Conservation (phyloP, 768 basidiomycete species). For the Boletus rex-veris region DNA sequence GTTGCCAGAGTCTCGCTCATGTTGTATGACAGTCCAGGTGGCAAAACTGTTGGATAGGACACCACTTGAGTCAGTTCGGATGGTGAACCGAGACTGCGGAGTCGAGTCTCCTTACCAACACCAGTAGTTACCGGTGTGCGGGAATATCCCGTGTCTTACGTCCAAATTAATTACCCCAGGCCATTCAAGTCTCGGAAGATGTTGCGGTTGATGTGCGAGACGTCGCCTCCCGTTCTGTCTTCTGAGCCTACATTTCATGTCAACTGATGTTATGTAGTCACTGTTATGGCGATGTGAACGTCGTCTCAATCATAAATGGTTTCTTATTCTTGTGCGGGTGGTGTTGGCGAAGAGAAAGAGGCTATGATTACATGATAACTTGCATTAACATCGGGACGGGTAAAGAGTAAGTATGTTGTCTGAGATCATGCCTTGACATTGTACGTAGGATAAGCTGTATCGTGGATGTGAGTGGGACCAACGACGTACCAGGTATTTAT, state of each 20-base stretch:
- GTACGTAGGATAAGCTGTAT: conserved; percentile 2
- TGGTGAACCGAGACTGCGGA: conserved; percentile 3
- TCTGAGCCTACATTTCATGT: conserved; percentile 34
- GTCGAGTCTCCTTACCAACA: conserved; percentile 6
- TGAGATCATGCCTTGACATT: conserved; percentile 23
- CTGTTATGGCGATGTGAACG: too few species aligned
- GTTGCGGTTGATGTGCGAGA: neutral
- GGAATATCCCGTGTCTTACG: conserved; percentile 26
- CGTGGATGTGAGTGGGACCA: neutral
- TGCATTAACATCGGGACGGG: neutral
- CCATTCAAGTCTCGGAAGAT: conserved; percentile 29
- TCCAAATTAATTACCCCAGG: conserved; percentile 39
- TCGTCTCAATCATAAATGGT: neutral
- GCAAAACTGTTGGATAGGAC: conserved; percentile 10
- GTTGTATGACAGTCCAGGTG: conserved; percentile 8
- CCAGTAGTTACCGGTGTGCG: conserved; percentile 20
- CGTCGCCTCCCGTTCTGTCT: neutral
- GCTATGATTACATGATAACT: neutral
- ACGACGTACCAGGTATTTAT: conserved; percentile 64
- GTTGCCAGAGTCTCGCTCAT: neutral
- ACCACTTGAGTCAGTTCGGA: neutral
- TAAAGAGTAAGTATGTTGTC: neutral
- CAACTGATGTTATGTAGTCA: conserved; percentile 33
- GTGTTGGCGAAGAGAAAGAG: too few species aligned
- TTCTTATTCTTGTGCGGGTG: neutral